A percentile compares a stretch with the other conserved stretches of the same genome.
Conservation (phyloP, 208 protist genomes). For the Herpetomonas tarakana region DNA sequence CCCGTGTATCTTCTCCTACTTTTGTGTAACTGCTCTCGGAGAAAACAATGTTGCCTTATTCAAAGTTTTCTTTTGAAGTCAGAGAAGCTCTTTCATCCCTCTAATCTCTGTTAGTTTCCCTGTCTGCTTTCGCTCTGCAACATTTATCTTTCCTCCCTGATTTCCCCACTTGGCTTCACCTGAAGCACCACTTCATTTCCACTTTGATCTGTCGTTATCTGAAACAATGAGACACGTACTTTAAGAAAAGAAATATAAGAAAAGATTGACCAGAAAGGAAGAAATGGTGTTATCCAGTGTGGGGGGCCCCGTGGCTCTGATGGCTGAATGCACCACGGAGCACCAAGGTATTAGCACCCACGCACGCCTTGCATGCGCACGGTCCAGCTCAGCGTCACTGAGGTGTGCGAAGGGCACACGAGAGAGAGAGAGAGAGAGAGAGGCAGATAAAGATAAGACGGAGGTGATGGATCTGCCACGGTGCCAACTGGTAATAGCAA, state of each 20-base stretch:
- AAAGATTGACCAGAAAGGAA: slow-evolving; percentile 8
- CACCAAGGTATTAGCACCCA: too few species aligned
- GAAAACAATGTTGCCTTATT: background rate
- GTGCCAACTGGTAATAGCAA: background rate
- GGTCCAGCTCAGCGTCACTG: too few species aligned
- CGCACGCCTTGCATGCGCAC: too few species aligned
- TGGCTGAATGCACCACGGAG: too few species aligned
- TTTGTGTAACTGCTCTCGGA: background rate
- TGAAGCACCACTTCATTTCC: background rate
- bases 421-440: too few species aligned
- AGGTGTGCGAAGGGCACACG: too few species aligned
- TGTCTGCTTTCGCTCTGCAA: slow-evolving; percentile 1
- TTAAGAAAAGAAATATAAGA: slow-evolving; percentile 8
- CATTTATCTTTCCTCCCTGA: slow-evolving; percentile 12
- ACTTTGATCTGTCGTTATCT: background rate
- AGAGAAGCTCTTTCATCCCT: slow-evolving; percentile 1
- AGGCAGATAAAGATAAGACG: too few species aligned
- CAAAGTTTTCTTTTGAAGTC: slow-evolving; percentile 1
- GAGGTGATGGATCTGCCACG: too few species aligned
- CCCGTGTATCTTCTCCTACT: background rate
- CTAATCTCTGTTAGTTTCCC: slow-evolving; percentile 1
- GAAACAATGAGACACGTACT: slow-evolving; percentile 6
- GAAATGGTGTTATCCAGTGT: background rate
- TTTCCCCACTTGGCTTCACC: background rate
- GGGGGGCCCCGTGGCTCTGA: too few species aligned